phyloP scores from a whole-genome alignment of 306 rosid genomes.

The Abrus pulchellus region DNA sequence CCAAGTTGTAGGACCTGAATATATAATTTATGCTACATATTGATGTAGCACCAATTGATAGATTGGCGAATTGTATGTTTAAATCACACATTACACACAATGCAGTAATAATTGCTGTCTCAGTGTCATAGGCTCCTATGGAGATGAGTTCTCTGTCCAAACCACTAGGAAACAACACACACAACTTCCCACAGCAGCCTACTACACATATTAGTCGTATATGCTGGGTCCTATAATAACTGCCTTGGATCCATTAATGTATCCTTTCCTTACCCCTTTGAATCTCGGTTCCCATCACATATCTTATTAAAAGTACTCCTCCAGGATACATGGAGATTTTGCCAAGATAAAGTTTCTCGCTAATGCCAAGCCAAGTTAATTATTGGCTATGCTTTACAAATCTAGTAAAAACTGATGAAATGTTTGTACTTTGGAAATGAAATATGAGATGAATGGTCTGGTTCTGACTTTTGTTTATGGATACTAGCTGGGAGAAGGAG shows the following conservation, averaged over 20 bases:
- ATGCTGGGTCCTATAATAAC: too few relatives aligned
- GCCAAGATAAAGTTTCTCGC: too few relatives aligned
- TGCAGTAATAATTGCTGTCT: neutral
- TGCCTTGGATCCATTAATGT: neutral
- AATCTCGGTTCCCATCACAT: neutral
- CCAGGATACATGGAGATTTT: neutral
- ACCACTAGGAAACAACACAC: neutral
- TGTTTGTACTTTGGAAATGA: too few relatives aligned
- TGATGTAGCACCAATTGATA: neutral
- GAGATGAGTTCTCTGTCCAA: neutral
- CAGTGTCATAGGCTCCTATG: neutral
- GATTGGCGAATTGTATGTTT: neutral
- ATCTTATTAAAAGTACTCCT: neutral
- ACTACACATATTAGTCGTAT: neutral
- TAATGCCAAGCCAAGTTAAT: too few relatives aligned
- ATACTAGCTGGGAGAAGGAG: too few relatives aligned
- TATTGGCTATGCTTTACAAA: too few relatives aligned
- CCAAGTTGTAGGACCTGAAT: conserved; percentile 7
- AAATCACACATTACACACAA: neutral
- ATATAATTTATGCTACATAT: neutral
- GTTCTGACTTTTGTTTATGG: neutral
- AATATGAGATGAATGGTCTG: neutral
- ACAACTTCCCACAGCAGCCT: neutral
- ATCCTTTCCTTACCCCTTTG: neutral
- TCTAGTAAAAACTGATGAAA: too few relatives aligned